Base-by-base conservation (phyloP, 2,329 filamentous ascomycete species). In the Microcyclospora pomicola region DNA sequence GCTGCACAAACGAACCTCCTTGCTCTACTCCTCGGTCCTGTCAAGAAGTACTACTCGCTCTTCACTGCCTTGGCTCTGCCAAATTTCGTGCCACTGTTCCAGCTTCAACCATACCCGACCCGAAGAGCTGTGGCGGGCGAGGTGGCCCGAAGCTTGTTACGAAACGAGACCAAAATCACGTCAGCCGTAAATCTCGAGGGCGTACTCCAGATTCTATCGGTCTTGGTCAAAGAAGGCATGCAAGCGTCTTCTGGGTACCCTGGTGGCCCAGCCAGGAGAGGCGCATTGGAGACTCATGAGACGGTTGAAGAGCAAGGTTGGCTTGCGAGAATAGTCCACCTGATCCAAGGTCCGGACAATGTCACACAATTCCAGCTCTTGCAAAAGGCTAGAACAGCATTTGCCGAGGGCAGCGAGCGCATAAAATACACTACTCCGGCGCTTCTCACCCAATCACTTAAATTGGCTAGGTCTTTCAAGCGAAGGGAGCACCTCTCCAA, bases 301-400 rank as follows among this genome's bases (percentile, higher is more conserved):
- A 96, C 88, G 0, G 77, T 96, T 53, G 88, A 98, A 61, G 91
- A 98, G 63, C 91, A 98, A 67, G 91, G 91, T 36, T 95, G 86
- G 86, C 70, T 98, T 38, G 91, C 91, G 28, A 75, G 91, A 50
- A 80, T 98, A 54, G 77, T 95, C 13, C 91, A 98, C 62, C 68
- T 95, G 39, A 75, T 98, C 37, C 71, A 84, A 40, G 82, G 77
- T 33, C 70, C 83, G 28, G 75, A 92, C 56, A 96, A 96, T 53
- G 85, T 94, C 51, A 92, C 81, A 0, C 91, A 98, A 58, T 91
- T 94, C 64, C 52, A 76, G 64, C 76, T 98, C 33, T 72, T 98
- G 24, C 88, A 96, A 67, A 77, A 83, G 58, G 78, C 82, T 2
- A 77, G 81, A 43, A 92, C 88, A 55, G 82, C 86, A 1, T 95